Conservation (phyloP, 2,329 filamentous ascomycete genomes). For the Fusarium stilboides region DNA sequence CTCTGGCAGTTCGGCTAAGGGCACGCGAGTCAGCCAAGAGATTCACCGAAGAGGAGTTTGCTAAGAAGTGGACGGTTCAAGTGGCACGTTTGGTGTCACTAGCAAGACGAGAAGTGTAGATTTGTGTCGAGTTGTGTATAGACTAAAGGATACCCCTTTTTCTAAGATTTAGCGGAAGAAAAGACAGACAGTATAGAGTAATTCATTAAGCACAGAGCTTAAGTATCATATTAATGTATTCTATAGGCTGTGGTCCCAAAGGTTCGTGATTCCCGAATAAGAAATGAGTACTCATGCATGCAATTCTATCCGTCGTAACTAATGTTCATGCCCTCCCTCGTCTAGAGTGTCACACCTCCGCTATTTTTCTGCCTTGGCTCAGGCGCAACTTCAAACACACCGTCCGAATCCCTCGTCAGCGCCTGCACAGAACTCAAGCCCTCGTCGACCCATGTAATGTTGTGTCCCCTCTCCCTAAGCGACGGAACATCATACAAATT, state of each 20-base stretch:
- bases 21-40: constrained; percentile 84
- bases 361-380: constrained; percentile 83
- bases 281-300: neutral
- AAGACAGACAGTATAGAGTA: constrained; percentile 33
- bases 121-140: constrained; percentile 45
- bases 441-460: constrained; percentile 77
- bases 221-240: neutral
- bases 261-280: neutral
- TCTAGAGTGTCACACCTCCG: constrained; percentile 70
- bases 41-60: constrained; percentile 92
- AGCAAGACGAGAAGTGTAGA: constrained; percentile 46
- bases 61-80: constrained; percentile 81
- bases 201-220: constrained; percentile 11
- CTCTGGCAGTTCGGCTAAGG: constrained; percentile 79
- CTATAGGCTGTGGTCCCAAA: neutral
- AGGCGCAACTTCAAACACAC: constrained; percentile 82
- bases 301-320: neutral
- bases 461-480: constrained; percentile 77
- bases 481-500: constrained; percentile 74
- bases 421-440: constrained; percentile 79
- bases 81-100: constrained; percentile 78
- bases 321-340: neutral
- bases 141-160: constrained; percentile 57
- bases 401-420: constrained; percentile 68
- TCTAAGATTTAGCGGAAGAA: constrained; percentile 26